These are phyloP conservation scores for Boletus sp. DNA, from an alignment of 768 basidiomycete genomes.

Conservation along the genomic window DNA sequence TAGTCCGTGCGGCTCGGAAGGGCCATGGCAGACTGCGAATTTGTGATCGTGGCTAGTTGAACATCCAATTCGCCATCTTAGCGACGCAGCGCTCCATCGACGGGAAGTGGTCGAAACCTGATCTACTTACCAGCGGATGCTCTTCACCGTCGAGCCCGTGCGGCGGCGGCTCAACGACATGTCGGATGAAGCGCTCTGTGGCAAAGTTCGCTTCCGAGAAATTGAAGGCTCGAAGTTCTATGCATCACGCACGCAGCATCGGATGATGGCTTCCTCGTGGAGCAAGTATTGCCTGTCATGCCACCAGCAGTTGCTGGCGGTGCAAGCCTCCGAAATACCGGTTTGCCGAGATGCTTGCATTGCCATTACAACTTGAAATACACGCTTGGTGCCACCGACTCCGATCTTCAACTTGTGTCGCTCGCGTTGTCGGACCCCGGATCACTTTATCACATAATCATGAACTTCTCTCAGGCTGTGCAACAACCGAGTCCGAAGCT, in stretches of 20 bases:
- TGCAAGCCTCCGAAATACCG: neutral
- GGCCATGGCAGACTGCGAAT: neutral
- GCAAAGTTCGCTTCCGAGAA: neutral
- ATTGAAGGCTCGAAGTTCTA: neutral
- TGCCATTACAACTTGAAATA: neutral
- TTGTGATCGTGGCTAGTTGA: neutral
- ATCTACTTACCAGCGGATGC: neutral
- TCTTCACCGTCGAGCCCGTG: neutral
- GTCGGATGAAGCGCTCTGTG: neutral
- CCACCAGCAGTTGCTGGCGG: neutral
- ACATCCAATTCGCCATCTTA: neutral
- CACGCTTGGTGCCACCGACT: neutral
- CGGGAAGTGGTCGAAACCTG: neutral
- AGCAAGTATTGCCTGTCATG: neutral
- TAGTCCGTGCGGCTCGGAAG: slow-evolving; percentile 7
- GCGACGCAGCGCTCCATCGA: neutral
- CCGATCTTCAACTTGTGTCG: neutral
- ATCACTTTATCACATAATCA: no score
- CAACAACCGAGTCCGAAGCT: no score
- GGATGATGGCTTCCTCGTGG: slow-evolving; percentile 7
- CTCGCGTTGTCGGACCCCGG: neutral
- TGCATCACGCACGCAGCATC: neutral
- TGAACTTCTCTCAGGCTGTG: no score
- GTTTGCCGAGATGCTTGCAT: neutral
- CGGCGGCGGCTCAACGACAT: neutral